These are phyloP conservation scores for Exophiala sp. DNA, from an alignment of 2,329 filamentous ascomycete genomes.

Conservation along the genomic window DNA sequence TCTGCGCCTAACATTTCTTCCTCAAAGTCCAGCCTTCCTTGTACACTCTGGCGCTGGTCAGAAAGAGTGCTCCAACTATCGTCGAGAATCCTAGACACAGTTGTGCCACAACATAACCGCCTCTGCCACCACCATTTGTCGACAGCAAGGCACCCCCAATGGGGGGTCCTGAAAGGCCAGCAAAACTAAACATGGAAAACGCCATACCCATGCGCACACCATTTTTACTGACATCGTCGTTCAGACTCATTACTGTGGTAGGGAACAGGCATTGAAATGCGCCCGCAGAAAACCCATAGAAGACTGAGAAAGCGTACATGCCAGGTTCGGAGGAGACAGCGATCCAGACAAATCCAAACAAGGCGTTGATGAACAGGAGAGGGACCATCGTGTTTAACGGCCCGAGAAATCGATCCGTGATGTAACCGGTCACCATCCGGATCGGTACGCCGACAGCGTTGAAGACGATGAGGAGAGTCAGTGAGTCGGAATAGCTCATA, in stretches of 20 bases:
- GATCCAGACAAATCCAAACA: constrained; percentile 53
- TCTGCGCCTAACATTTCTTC: constrained; percentile 31
- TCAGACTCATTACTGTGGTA: constrained; percentile 52
- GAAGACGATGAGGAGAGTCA: constrained; percentile 51
- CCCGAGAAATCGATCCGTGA: constrained; percentile 51
- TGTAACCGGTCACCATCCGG: constrained; percentile 54
- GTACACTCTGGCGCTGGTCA: constrained; percentile 42
- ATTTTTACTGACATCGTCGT: constrained; percentile 47
- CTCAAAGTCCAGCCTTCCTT: constrained; percentile 34
- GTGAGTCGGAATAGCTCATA: constrained; percentile 45
- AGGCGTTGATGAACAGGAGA: constrained; percentile 38
- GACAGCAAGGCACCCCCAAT: constrained; percentile 38
- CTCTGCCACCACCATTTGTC: constrained; percentile 36
- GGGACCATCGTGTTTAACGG: constrained; percentile 58
- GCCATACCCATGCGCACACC: constrained; percentile 36
- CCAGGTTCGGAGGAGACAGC: constrained; percentile 46
- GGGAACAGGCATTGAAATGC: constrained; percentile 46
- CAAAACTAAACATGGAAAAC: constrained; percentile 44
- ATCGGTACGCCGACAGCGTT: constrained; percentile 55
- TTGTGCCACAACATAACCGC: constrained; percentile 29
- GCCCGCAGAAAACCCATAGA: constrained; percentile 22
- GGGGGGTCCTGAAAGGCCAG: constrained; percentile 45
- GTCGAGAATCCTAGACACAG: constrained; percentile 48
- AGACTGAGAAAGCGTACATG: constrained; percentile 59
- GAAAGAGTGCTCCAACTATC: constrained; percentile 44